Base-by-base conservation (phyloP, 495 filamentous ascomycete species). In the Tuber brumale region DNA sequence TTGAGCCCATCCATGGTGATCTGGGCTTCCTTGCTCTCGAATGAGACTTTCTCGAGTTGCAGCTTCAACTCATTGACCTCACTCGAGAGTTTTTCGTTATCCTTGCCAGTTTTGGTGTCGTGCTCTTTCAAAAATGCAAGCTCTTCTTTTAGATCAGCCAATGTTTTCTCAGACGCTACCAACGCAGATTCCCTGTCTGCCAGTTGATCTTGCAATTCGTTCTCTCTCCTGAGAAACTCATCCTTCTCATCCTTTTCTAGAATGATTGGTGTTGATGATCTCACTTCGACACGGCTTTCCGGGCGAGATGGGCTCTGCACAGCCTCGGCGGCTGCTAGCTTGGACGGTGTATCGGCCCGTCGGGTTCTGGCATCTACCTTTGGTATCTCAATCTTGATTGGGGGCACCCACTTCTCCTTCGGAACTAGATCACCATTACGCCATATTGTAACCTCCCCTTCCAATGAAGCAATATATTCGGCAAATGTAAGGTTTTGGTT, bases 1-100 rank as follows among this genome's bases (percentile, higher is more conserved):
- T 97, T 97, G 27, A 99, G 87, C 31, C 93, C 91, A 83, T 99
- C 95, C 92, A 99, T 97, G 21, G 95, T 98, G 81, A 99, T 99
- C 75, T 91, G 89, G 8, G 93, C 94, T 84, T 99, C 95, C 85
- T 97, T 97, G 86, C 92, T 91, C 87, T 99, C 95, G 80, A 97
- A 99, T 1, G 92, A 90, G 43, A 99, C 87, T 82, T 95, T 92
- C 86, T 99, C 95, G 16, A 98, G 88, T 75, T 97, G 93, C 94
- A 99, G 97, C 82, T 91, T 92, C 74, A 96, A 87, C 79, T 96
- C 93, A 79, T 97, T 97, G 72, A 94, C 88, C 82, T 98, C 94
- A 77, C 88, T 88, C 35, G 88, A 90, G 72, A 98, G 85, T 72
- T 89, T 90, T 82, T 99, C 95, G 78, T 97, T 97, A 73, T 95